Conservation (phyloP, 1,139 yeast genomes). For the Citeromyces hawaiiensis region DNA sequence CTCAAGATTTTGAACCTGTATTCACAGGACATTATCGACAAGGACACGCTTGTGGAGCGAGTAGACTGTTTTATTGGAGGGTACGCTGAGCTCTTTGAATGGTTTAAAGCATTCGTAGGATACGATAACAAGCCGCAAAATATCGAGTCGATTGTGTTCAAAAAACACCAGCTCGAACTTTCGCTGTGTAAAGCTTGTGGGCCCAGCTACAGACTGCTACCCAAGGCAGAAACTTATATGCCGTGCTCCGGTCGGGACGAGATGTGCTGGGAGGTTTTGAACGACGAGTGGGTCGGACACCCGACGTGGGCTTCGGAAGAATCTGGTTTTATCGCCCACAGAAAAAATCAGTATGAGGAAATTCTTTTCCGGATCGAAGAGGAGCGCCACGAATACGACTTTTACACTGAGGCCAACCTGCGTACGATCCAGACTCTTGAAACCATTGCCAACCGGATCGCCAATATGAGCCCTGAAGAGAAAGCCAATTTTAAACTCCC, state of each 20-base stretch:
- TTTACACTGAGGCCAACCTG: conserved; percentile 86
- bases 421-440: conserved; percentile 93
- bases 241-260: conserved; percentile 98
- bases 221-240: conserved; percentile 91
- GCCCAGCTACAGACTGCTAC: conserved; percentile 85
- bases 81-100: conserved; percentile 64
- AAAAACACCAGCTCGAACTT: conserved; percentile 81
- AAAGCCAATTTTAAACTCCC: conserved; percentile 78
- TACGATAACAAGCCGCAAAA: conserved; percentile 65
- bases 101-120: conserved; percentile 91
- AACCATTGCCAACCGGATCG: conserved; percentile 87
- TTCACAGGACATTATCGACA: conserved; percentile 84
- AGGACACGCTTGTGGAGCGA: conserved; percentile 67
- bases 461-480: conserved; percentile 87
- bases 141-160: conserved; percentile 80
- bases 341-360: conserved; percentile 96
- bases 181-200: conserved; percentile 83
- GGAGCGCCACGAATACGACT: conserved; percentile 94
- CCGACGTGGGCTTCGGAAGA: conserved; percentile 99
- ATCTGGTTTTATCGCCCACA: conserved; percentile 94
- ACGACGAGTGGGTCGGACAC: conserved; percentile 98
- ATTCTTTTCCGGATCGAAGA: conserved; percentile 90
- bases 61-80: conserved; percentile 78
- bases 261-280: conserved; percentile 97
- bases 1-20: conserved; percentile 75